Base-by-base conservation (phyloP, 129 eudicot species). In the Gnaphalium uliginosum region DNA sequence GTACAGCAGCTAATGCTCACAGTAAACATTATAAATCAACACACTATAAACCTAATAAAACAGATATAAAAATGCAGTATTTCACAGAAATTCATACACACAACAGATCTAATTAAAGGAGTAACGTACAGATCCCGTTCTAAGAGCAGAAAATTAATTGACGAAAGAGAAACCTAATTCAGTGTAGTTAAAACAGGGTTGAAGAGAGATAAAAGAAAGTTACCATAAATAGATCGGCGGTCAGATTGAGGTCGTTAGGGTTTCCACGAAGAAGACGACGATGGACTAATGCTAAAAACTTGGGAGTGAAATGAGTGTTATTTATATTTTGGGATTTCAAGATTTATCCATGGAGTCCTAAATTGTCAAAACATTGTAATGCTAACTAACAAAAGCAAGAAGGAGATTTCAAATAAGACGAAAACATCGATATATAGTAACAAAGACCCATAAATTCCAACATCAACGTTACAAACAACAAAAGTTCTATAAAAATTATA, bases 231-330 rank as follows among this genome's bases (percentile, higher is more conserved):
- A 23, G 41, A 77, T 29, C 41, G 46, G 60, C 8, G 24, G 81
- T 77, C 75, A 68, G 81, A 39, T 30, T 50, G 54, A 60, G 72
- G 82, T 78, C 82, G 71, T 78, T 71, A 78, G 77, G 77, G 77
- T 78, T 78, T 70, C 77, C 76, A 48, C 51, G 76, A 78, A 69
- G 76, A 78, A 69, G n/a, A n/a, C n/a, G 81, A 77, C 68, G 76
- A 62, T 70, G 26, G 76, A 78, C 76, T n/a, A 76, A 37, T 23
- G 66, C 66, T 27, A 29, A 77, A 67, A 67, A 3, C 26, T 25
- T 67, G 68, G 29, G 63, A 48, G 37, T 23, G 27, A 37, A n/a
- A n/a, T n/a, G n/a, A n/a, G n/a, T n/a, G n/a, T n/a, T n/a, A n/a
- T n/a, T n/a, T n/a, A n/a, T n/a, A n/a, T n/a, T n/a, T n/a, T n/a